These are phyloP conservation scores for Dictyostelium intermedium DNA, from an alignment of 78 protist genomes.

Conservation along the genomic window DNA sequence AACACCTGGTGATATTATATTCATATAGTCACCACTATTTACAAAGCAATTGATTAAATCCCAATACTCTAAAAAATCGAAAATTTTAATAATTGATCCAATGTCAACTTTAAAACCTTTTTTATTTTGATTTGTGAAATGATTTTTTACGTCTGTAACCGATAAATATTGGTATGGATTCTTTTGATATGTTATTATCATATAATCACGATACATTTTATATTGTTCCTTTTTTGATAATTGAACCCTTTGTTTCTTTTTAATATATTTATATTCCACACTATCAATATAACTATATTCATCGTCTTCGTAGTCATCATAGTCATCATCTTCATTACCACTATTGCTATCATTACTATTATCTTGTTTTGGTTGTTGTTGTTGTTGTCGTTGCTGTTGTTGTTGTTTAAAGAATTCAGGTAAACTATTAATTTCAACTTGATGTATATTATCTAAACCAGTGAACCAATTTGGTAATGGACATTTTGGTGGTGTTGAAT, in stretches of 20 bases:
- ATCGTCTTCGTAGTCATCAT: background rate
- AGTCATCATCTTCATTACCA: background rate
- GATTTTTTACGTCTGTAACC: slow-evolving; percentile 53
- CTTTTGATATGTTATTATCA: slow-evolving; percentile 73
- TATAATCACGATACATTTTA: slow-evolving; percentile 66
- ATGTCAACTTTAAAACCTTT: slow-evolving; percentile 39
- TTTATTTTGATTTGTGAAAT: background rate
- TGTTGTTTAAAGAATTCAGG: background rate
- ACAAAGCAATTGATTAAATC: slow-evolving; percentile 74
- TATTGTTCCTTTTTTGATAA: slow-evolving; percentile 12
- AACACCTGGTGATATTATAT: background rate
- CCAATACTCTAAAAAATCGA: slow-evolving; percentile 83
- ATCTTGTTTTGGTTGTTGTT: background rate
- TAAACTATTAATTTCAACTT: background rate
- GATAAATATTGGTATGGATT: slow-evolving; percentile 73
- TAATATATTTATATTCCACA: background rate
- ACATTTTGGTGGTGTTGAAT: background rate
- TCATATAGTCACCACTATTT: slow-evolving; percentile 25
- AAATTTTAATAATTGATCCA: slow-evolving; percentile 48
- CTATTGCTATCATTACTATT: background rate
- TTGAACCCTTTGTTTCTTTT: background rate
- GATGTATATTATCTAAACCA: background rate
- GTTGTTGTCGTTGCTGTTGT: background rate
- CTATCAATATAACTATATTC: background rate
- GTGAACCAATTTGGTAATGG: background rate